Evolutionary conservation across 169 alveolate species (phyloP), one percentile per base, ranked within the genome.

Genomic region (Plasmodium ovale): DNA sequence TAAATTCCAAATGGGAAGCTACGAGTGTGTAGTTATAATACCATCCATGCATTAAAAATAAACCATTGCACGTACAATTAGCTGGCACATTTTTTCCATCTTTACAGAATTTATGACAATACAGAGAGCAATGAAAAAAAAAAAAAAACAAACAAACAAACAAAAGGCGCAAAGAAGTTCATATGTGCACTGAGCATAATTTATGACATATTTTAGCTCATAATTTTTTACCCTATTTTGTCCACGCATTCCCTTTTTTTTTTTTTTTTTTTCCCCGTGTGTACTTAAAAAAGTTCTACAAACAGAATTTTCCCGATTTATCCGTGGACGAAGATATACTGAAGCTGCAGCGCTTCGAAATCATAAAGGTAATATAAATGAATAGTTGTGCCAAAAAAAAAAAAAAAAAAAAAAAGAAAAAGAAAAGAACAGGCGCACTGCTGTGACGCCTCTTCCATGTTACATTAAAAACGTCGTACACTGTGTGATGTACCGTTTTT

Each of bases 261-360:
- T 71, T 1, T 71, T 47, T 19, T 19, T 7, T 71, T n/a, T 21
- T 29, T 59, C 31, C 33, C 9, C 19, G 4, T 27, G 25, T 51
- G n/a, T n/a, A n/a, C 60, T 47, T 21, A n/a, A 54, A 16, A 39
- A 29, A 74, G 88, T 74, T 74, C 31, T 74, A 74, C 73, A 74
- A 74, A 47, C 58, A 60, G 10, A 74, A 59, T 9, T 74, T 74
- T 58, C 88, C 88, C 12, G 33, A 59, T 4, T 53, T 74, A 14
- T 44, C 25, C 23, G 27, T 74, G 53, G 88, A 74, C 12, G 67
- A 74, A 10, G 74, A 74, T 29, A 60, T 74, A 21, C 49, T 74
- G 16, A 74, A 74, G 33, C 23, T 74, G 49, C 39, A 37, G 10
- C 74, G 69, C 21, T 74, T 74, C 54, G 88, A 74, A 74, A 51